Base-by-base conservation (phyloP, 1,139 yeast species). In the Kodamaea suecica region DNA sequence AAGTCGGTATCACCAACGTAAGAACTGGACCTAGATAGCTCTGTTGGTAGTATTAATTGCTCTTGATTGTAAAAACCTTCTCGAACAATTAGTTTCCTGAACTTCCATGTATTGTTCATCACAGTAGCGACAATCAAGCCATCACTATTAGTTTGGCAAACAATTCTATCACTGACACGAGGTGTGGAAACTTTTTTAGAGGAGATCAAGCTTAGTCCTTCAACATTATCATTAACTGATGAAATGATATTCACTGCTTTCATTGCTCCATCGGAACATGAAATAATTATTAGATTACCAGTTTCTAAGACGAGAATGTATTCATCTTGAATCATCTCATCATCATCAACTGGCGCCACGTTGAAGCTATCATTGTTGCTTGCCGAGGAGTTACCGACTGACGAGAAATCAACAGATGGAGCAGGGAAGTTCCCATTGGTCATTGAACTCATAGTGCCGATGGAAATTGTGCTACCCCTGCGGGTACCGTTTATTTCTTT, bases 121-220 rank as follows among this genome's bases (percentile, higher is more conserved):
- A 72, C 78, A 0, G 84, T 76, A 1, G 83, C 82, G 3, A 84
- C 78, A 8, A 81, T 59, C 11, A 85, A 48, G 26, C 73, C 74
- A 14, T 74, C 77, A 36, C 68, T 66, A 16, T 60, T 61, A 2
- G 78, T 64, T 27, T 76, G 71, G 38, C 80, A 76, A 2, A 85
- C 76, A 23, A 85, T 63, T 43, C 92, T 67, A 52, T 84, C 94
- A 47, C 78, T 80, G 20, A 84, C 79, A 52, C 94, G 70, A 3
- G 95, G 90, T 0, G 95, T 81, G 5, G 70, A 54, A 7, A 85
- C 56, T 39, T 74, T 73, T 30, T 70, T 73, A 31, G 82, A 80
- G 2, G 79, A 66, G 2, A 66, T 61, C 10, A 82, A 49, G 14
- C 59, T 53, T 5, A 59, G 44, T 3, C 12, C 40, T 1, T 35